Percentiles rank a stretch among this genome's conserved stretches.
Evolutionary conservation across 2,329 filamentous ascomycete species (phyloP).

Genomic region (Tetracladium maxilliforme): DNA sequence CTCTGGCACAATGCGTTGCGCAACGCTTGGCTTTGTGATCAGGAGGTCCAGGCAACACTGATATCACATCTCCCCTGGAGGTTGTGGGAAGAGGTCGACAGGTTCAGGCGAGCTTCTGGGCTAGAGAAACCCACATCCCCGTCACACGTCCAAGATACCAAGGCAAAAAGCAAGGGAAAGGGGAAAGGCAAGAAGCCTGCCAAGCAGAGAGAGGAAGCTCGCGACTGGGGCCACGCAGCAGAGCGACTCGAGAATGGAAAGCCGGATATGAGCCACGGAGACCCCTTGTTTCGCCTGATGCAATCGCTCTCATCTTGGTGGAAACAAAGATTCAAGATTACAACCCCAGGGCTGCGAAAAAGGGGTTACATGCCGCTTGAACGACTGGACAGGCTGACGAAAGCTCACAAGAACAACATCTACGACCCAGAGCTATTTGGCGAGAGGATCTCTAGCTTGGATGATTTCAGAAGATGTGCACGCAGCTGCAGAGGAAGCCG

Average conservation of each 20-base stretch:
- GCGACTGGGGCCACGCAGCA: constrained; percentile 62
- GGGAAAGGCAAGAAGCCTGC: constrained; percentile 14
- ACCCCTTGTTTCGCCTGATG: constrained; percentile 66
- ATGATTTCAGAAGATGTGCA: constrained; percentile 56
- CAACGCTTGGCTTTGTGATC: constrained; percentile 73
- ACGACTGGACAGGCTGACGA: constrained; percentile 57
- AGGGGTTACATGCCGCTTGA: constrained; percentile 73
- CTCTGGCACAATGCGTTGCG: constrained; percentile 81
- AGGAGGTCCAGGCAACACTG: constrained; percentile 59
- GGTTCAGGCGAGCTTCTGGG: constrained; percentile 57
- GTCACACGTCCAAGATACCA: too few relatives aligned
- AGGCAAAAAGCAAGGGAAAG: constrained; percentile 17
- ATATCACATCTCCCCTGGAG: constrained; percentile 60
- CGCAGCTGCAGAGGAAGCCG: constrained; percentile 63
- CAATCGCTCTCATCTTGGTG: constrained; percentile 71
- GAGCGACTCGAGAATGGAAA: constrained; percentile 53
- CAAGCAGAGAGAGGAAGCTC: constrained; percentile 20
- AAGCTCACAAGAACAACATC: constrained; percentile 49
- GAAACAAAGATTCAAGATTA: constrained; percentile 70
- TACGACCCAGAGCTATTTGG: constrained; percentile 55
- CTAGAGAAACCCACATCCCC: constrained; percentile 20
- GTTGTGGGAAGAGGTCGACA: constrained; percentile 48
- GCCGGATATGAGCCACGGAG: constrained; percentile 67
- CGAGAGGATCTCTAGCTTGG: constrained; percentile 53
- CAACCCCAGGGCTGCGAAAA: constrained; percentile 72